phyloP scores from a whole-genome alignment of 164 flowering plant species.

The Annona cherimola region DNA sequence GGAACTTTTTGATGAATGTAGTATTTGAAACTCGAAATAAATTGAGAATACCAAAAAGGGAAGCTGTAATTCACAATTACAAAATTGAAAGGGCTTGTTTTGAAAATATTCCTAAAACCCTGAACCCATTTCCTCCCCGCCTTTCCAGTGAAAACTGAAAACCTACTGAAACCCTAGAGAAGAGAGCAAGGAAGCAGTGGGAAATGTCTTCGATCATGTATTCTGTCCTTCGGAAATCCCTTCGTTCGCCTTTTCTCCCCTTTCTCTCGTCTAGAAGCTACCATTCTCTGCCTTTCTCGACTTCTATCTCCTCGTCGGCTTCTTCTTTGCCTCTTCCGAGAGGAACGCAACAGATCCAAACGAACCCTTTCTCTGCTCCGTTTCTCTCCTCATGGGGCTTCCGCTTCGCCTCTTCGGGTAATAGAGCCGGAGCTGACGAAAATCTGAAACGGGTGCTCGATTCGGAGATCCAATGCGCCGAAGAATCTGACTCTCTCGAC shows the following conservation, averaged over 20 bases:
- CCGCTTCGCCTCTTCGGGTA: conserved; percentile 13
- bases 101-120: background rate
- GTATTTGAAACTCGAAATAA: too few species aligned
- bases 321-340: conserved; percentile 4
- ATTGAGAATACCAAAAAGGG: too few species aligned
- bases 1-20: too few species aligned
- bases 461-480: conserved; percentile 16
- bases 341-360: background rate
- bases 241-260: conserved; percentile 3
- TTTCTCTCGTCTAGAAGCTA: background rate
- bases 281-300: background rate
- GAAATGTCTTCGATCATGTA: conserved; percentile 9
- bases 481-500: conserved; percentile 7
- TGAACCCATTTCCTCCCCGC: background rate
- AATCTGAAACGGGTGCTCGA: conserved; percentile 18
- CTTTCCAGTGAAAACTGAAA: background rate
- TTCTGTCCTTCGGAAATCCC: conserved; percentile 11
- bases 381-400: background rate
- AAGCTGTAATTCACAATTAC: too few species aligned
- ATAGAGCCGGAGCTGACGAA: conserved; percentile 7
- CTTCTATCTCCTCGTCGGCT: conserved; percentile 5
- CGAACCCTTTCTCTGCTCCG: background rate
- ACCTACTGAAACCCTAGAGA: background rate
- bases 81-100: too few species aligned
- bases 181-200: background rate